Conservation (phyloP, 495 filamentous ascomycete species). For the Aspergillus panamensis region DNA sequence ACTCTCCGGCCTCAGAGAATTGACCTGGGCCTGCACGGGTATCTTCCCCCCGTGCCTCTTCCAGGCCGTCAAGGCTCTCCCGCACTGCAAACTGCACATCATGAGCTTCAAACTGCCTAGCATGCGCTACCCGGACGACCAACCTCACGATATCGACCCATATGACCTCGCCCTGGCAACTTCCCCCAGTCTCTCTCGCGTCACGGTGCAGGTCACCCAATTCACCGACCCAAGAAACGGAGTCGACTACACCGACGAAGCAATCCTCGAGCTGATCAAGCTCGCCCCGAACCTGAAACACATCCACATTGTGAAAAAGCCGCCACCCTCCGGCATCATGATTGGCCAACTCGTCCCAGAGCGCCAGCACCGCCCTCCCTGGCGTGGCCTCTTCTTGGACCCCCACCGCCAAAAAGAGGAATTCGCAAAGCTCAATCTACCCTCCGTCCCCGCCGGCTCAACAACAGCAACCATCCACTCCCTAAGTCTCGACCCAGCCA, state of each 20-base stretch:
- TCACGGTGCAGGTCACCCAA: neutral
- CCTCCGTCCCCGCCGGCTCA: neutral
- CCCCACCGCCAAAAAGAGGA: neutral
- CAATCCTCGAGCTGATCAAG: neutral
- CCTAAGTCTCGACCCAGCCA: constrained; percentile 1
- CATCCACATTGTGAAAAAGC: neutral
- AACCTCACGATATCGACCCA: neutral
- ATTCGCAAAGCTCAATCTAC: neutral
- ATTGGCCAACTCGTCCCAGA: neutral
- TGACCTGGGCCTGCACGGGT: neutral
- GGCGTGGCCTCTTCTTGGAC: neutral
- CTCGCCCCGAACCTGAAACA: constrained; percentile 2
- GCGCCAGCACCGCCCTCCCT: neutral
- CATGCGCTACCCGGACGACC: neutral
- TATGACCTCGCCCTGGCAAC: neutral
- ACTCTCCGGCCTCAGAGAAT: neutral
- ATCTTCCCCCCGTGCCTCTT: neutral
- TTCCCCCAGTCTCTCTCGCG: neutral
- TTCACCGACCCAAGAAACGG: neutral
- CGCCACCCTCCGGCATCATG: neutral
- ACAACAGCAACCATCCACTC: neutral
- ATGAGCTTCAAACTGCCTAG: neutral
- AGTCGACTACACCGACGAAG: neutral
- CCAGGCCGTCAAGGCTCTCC: neutral
- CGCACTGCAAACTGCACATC: neutral